Conservation (phyloP, 2,329 filamentous ascomycete genomes). For the Aspergillus quadricinctus region DNA sequence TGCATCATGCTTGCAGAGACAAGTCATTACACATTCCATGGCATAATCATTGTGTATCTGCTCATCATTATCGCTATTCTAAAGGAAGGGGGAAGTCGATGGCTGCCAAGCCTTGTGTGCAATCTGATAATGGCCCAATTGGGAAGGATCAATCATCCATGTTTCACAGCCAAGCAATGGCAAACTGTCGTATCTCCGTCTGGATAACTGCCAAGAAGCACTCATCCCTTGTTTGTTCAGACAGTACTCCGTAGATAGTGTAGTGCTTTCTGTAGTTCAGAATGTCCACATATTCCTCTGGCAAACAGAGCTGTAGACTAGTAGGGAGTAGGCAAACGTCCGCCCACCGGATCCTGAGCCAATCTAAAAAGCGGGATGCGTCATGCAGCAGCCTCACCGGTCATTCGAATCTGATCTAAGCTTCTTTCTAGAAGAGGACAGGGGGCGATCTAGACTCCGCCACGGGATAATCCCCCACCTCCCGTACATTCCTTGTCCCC, state of each 20-base stretch:
- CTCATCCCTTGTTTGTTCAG: neutral
- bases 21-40: neutral
- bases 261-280: neutral
- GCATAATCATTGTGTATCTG: neutral
- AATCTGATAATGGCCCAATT: conserved; percentile 13
- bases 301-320: too few species aligned
- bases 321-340: too few species aligned
- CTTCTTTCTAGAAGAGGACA: neutral
- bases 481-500: neutral
- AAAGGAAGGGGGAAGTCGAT: conserved; percentile 8
- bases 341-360: neutral
- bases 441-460: neutral
- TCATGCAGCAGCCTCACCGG: neutral
- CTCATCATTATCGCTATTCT: neutral
- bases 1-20: neutral
- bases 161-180: conserved; percentile 18
- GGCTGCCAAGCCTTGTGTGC: conserved; percentile 16
- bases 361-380: neutral
- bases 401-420: neutral
- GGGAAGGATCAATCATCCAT: neutral
- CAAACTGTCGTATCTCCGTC: neutral
- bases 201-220: neutral
- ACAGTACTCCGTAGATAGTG: neutral
- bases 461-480: neutral
- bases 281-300: neutral